Evolutionary conservation across 202 grass and related monocot species (phyloP), one percentile per base, ranked within the genome.

Genomic region (Digitaria exilis): DNA sequence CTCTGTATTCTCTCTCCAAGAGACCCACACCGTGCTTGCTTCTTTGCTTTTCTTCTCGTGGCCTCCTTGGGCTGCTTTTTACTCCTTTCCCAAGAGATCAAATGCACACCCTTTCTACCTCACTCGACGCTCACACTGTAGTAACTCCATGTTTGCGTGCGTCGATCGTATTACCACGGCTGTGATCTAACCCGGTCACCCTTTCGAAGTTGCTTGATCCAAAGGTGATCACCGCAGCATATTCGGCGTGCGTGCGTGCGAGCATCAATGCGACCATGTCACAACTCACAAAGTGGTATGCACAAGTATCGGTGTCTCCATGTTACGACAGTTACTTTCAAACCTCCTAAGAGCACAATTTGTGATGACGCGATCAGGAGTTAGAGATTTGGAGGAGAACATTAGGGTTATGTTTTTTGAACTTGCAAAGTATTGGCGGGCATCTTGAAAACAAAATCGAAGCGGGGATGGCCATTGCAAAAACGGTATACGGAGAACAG

Each of bases 131-230:
- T 6, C 52, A 2, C 2, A 18, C 44, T 28, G 45, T 55, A 25
- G 30, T n/a, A n/a, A n/a, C n/a, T 63, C 13, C 41, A 2, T 11
- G 2, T 17, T 15, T 59, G 51, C 22, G 39, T 17, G 14, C 21
- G 42, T 50, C 24, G 32, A 57, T 31, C 14, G 61, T 48, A 11
- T 66, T 66, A 67, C 17, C 6, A 16, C n/a, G 9, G 19, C 12
- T 8, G 30, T 71, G 35, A 78, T 72, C 76, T 83, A 19, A 74
- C 50, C 60, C 57, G 19, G 28, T 63, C 19, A 31, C 17, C 25
- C 55, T 71, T 82, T 82, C 10, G 21, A 45, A 17, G 55, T 79
- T 65, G 66, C 26, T 28, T 67, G 67, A 79, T 88, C 67, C 48
- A 24, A 79, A 79, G 57, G 75, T 56, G 79, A 82, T 77, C 42